Conservation (phyloP, 2,329 filamentous ascomycete genomes). For the Fusarium proliferatum region DNA sequence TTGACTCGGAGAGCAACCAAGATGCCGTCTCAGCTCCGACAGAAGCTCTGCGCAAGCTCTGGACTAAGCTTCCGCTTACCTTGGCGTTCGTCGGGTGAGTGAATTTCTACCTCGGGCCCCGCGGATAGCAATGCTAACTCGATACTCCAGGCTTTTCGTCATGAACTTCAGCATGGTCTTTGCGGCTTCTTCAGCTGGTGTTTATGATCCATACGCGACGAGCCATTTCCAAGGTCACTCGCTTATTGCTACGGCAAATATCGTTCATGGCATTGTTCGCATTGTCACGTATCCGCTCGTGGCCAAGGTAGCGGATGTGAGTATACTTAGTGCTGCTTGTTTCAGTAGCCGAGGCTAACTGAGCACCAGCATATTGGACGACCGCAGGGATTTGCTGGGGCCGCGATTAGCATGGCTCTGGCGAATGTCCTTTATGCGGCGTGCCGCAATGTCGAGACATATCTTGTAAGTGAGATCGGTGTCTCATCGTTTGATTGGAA, state of each 20-base stretch:
- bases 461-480: neutral
- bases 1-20: neutral
- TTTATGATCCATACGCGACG: slow-evolving; percentile 22
- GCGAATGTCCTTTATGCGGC: slow-evolving; percentile 23
- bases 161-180: slow-evolving; percentile 28
- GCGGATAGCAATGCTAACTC: neutral
- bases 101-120: neutral
- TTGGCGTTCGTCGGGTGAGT: neutral
- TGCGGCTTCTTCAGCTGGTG: slow-evolving; percentile 15
- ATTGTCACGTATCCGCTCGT: slow-evolving; percentile 13
- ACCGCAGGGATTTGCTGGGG: slow-evolving; percentile 14
- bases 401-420: slow-evolving; percentile 16
- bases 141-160: neutral
- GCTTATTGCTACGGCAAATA: slow-evolving; percentile 5
- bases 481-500: fast-evolving
- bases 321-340: fast-evolving
- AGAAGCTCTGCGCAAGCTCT: neutral
- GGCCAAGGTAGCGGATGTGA: slow-evolving; percentile 20
- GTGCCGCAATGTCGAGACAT: slow-evolving; percentile 19
- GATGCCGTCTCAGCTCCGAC: neutral
- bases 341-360: neutral
- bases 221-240: slow-evolving; percentile 27
- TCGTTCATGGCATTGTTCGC: slow-evolving; percentile 22
- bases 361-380: slow-evolving; percentile 7
- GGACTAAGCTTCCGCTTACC: neutral